Evolutionary conservation across 345 rosid species (phyloP).

Genomic region (Brassica rapa): DNA sequence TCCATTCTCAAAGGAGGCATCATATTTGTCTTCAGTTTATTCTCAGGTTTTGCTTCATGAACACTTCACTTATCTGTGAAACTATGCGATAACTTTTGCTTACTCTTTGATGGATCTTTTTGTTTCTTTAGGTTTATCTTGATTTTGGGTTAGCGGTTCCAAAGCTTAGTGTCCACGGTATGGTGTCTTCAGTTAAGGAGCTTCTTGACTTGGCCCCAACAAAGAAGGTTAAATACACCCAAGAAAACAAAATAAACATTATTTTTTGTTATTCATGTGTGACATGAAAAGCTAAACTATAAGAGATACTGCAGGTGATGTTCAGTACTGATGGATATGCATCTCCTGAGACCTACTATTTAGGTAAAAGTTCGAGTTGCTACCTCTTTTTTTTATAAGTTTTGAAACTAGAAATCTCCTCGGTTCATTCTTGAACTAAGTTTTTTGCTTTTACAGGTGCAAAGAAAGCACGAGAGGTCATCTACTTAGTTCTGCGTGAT

Average conservation of each 20-base stretch:
- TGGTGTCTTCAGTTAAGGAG: slow-evolving; percentile 84
- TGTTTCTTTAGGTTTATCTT: slow-evolving; percentile 66
- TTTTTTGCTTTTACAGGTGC: slow-evolving; percentile 56
- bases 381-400: background rate
- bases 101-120: slow-evolving; percentile 16
- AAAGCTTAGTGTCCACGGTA: slow-evolving; percentile 84
- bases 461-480: slow-evolving; percentile 73
- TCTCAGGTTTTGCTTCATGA: slow-evolving; percentile 54
- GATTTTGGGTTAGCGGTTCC: slow-evolving; percentile 97
- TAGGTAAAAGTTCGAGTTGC: slow-evolving; percentile 57
- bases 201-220: slow-evolving; percentile 84
- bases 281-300: slow-evolving; percentile 14
- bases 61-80: background rate
- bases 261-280: slow-evolving; percentile 6
- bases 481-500: slow-evolving; percentile 69
- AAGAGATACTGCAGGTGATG: slow-evolving; percentile 74
- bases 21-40: slow-evolving; percentile 84
- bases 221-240: slow-evolving; percentile 63
- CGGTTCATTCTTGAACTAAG: slow-evolving; percentile 9
- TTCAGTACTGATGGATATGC: slow-evolving; percentile 97
- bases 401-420: slow-evolving; percentile 5
- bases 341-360: slow-evolving; percentile 80
- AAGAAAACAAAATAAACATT: background rate
- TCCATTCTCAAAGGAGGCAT: slow-evolving; percentile 94
- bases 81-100: background rate